Percentiles rank a stretch among this genome's conserved stretches.
Evolutionary conservation across 805 yeast species (phyloP).

Genomic region (Candida fluviatilis): DNA sequence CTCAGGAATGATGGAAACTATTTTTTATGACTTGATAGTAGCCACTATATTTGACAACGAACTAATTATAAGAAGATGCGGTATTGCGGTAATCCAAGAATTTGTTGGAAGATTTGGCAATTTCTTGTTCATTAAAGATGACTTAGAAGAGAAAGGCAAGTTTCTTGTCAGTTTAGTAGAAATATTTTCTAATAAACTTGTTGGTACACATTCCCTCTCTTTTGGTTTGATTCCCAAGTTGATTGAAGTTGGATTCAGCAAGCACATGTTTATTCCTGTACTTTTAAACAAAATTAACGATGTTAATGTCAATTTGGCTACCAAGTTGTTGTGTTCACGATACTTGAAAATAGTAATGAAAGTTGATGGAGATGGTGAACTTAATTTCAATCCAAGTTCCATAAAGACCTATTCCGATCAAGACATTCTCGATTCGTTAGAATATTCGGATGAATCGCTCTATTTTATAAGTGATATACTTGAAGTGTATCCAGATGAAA

Average conservation of each 20-base stretch:
- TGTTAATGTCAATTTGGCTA: constrained; percentile 32
- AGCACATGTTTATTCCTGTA: constrained; percentile 22
- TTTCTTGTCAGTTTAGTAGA: constrained; percentile 54
- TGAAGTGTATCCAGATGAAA: neutral
- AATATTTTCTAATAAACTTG: constrained; percentile 40
- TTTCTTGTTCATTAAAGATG: constrained; percentile 21
- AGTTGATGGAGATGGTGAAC: neutral
- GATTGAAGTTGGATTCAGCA: constrained; percentile 21
- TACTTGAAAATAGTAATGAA: constrained; percentile 19
- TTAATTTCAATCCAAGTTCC: neutral
- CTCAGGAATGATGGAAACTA: constrained; percentile 14
- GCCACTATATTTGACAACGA: constrained; percentile 70
- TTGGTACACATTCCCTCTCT: constrained; percentile 16
- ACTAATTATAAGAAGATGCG: constrained; percentile 70
- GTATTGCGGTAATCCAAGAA: constrained; percentile 85
- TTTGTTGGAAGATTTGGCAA: constrained; percentile 71
- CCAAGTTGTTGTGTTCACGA: constrained; percentile 39
- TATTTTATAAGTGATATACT: constrained; percentile 3
- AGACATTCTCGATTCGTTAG: neutral
- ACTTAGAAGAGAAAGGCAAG: constrained; percentile 18
- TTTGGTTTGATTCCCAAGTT: constrained; percentile 14
- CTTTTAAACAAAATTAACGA: constrained; percentile 27
- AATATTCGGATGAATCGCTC: neutral
- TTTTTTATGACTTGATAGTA: constrained; percentile 39
- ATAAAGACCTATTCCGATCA: neutral